Evolutionary conservation across 1,139 yeast species (phyloP), one percentile per base, ranked within the genome.

Genomic region (Debaryomyces subglobosus): DNA sequence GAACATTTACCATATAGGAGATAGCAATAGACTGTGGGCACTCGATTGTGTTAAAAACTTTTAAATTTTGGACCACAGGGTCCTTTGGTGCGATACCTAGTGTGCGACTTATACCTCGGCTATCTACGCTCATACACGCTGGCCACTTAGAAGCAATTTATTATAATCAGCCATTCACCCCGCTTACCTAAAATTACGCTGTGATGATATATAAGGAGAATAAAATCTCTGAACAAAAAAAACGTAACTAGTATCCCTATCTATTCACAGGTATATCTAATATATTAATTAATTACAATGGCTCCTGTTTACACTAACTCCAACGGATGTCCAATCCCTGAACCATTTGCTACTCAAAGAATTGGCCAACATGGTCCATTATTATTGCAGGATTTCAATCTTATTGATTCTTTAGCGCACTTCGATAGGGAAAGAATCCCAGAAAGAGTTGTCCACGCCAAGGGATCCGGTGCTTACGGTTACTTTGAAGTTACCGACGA

Each of bases 351-450:
- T 47, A 79, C 94, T 32, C 89, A 85, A 68, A 77, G 92, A 68
- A 68, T 88, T 43, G 89, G 90, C 55, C 76, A 85, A 51, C 82
- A 80, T 56, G 92, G 96, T 53, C 92, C 96, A 29, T 72, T 87
- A 58, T 75, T 88, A 51, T 67, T 89, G 58, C 96, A 89, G 69
- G 96, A 89, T 66, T 83, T 84, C 70, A 87, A 86, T 68, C 72
- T 88, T 62, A 78, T 88, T 61, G 96, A 89, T 62, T 76, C 87
- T 38, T 71, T 89, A 47, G 88, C 96, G 25, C 95, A 87, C 67
- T 89, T 89, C 61, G 94, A 87, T 72, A 81, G 96, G 61, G 96
- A 89, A 72, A 79, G 96, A 67, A 84, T 89, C 53, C 96, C 96
- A 37, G 96, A 89, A 72, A 82, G 96, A 68, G 95, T 89, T 48